Evolutionary conservation across 2,329 filamentous ascomycete species (phyloP).

Genomic region (Fusarium subtropicale): DNA sequence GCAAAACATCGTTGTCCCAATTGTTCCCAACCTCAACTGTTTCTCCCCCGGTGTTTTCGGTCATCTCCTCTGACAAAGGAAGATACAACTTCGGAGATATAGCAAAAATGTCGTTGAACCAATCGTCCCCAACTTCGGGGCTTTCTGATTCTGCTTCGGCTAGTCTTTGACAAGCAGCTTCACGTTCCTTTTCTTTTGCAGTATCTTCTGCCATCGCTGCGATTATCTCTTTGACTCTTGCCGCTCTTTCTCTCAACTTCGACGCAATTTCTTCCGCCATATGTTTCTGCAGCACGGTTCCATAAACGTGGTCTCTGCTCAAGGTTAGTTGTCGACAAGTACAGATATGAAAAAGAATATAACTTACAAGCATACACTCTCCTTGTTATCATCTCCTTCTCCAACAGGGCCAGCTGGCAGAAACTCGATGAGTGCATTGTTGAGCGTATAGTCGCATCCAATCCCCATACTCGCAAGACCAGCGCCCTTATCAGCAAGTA

Average conservation of each 20-base stretch:
- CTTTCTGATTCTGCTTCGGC: neutral
- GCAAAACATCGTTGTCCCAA: neutral
- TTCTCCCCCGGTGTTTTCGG: neutral
- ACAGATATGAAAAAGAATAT: neutral
- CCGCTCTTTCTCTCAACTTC: neutral
- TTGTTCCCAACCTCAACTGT: neutral
- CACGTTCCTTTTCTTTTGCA: neutral
- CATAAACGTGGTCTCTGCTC: neutral
- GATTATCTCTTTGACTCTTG: neutral
- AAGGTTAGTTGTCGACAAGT: neutral
- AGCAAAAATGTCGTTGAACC: too few relatives aligned
- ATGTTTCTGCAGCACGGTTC: neutral
- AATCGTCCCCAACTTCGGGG: too few relatives aligned
- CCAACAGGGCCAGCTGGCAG: neutral
- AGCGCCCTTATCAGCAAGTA: slow-evolving; percentile 23
- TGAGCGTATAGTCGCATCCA: neutral
- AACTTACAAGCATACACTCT: neutral
- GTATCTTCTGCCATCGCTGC: neutral
- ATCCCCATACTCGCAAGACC: neutral
- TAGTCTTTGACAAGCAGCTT: neutral
- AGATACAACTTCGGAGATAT: too few relatives aligned
- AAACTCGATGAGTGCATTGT: slow-evolving; percentile 10
- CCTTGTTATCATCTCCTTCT: neutral
- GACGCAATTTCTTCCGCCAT: neutral
- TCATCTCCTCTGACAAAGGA: neutral